These are phyloP conservation scores for Pichia sp. DNA, from an alignment of 1,139 yeast genomes.

Conservation along the genomic window DNA sequence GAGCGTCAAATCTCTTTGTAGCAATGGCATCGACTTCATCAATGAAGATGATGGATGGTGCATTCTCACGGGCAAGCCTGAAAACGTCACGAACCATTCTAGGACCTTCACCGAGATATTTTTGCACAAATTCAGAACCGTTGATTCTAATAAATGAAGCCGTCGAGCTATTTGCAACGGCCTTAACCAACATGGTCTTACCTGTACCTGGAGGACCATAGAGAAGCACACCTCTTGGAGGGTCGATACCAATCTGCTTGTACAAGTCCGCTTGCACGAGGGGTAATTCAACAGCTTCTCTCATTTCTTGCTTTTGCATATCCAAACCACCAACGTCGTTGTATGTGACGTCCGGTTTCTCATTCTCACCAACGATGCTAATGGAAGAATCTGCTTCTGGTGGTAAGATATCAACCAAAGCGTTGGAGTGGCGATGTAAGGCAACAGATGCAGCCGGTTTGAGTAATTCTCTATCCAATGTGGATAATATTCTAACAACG, in stretches of 20 bases:
- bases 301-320: constrained; percentile 97
- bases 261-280: constrained; percentile 93
- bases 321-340: constrained; percentile 98
- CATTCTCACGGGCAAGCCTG: constrained; percentile 92
- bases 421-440: constrained; percentile 95
- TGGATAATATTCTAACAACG: constrained; percentile 89
- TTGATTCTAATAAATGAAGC: constrained; percentile 95
- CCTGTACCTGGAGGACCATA: constrained; percentile 99
- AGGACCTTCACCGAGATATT: constrained; percentile 98
- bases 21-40: constrained; percentile 99
- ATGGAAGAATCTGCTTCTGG: constrained; percentile 98
- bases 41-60: constrained; percentile 93
- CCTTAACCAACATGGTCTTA: constrained; percentile 97
- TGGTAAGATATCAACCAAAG: constrained; percentile 92
- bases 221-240: constrained; percentile 94
- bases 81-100: constrained; percentile 99
- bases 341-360: constrained; percentile 62
- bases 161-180: constrained; percentile 94
- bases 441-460: constrained; percentile 97
- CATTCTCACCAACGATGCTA: constrained; percentile 89
- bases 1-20: constrained; percentile 98
- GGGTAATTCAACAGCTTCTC: constrained; percentile 98
- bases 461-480: constrained; percentile 88
- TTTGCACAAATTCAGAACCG: constrained; percentile 97
- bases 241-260: constrained; percentile 97